Evolutionary conservation across 2,329 filamentous ascomycete genomes (phyloP).

Genomic region (Phialemonium atrogriseum): DNA sequence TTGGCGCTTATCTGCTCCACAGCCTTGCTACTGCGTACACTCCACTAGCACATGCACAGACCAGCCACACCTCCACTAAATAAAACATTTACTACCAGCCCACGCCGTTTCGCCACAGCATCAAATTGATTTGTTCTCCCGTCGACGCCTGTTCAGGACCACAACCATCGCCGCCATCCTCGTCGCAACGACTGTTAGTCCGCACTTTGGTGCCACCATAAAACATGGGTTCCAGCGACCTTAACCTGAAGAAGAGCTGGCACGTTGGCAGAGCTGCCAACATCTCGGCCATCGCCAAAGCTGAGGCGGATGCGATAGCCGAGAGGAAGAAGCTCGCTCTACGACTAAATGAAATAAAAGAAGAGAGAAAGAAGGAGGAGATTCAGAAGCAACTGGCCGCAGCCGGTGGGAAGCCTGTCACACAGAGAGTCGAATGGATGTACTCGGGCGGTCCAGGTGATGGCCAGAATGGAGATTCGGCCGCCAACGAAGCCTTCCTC

Average conservation of each 20-base stretch:
- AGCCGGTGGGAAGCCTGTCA: conserved; percentile 66
- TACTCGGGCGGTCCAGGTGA: conserved; percentile 72
- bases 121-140: no score
- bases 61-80: no score
- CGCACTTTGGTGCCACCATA: conserved; percentile 5
- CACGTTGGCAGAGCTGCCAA: conserved; percentile 88
- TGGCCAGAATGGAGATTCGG: conserved; percentile 66
- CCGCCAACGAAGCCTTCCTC: conserved; percentile 90
- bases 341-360: conserved; percentile 84
- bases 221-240: conserved; percentile 78
- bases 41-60: no score
- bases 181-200: neutral
- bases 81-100: no score
- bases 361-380: conserved; percentile 88
- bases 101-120: no score
- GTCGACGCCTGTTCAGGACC: no score
- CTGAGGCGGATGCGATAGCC: conserved; percentile 85
- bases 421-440: conserved; percentile 95
- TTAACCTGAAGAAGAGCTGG: conserved; percentile 94
- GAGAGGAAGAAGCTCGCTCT: conserved; percentile 93
- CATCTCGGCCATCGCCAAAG: conserved; percentile 51
- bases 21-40: no score
- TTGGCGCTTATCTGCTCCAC: no score
- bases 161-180: neutral
- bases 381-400: conserved; percentile 84